Conservation (phyloP, 2,329 filamentous ascomycete genomes). For the Aspergillus caelatus region DNA sequence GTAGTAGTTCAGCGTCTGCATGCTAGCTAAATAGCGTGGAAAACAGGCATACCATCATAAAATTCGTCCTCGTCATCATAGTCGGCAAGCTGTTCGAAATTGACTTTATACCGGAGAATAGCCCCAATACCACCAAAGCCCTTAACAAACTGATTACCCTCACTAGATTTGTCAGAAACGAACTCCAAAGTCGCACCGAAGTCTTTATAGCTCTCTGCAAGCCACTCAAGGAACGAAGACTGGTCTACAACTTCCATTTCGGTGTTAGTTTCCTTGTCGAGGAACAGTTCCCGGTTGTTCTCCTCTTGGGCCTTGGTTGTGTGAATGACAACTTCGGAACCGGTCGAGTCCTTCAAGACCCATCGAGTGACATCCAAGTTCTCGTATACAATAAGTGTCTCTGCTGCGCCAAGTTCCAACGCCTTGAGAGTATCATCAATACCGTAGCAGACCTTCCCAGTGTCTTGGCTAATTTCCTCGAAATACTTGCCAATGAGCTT, state of each 20-base stretch:
- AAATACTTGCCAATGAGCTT: conserved; percentile 99
- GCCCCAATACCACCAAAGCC: conserved; percentile 98
- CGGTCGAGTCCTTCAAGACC: conserved; percentile 78
- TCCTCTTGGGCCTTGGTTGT: conserved; percentile 84
- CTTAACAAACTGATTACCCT: conserved; percentile 99
- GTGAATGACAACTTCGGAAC: conserved; percentile 75
- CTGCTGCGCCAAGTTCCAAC: conserved; percentile 90
- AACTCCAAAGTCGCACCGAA: conserved; percentile 96
- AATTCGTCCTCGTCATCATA: conserved; percentile 89
- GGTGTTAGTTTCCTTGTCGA: conserved; percentile 92
- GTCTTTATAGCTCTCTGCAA: conserved; percentile 97
- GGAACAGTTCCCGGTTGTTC: conserved; percentile 75
- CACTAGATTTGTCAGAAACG: conserved; percentile 93
- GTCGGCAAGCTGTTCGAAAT: conserved; percentile 98
- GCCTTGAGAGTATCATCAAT: conserved; percentile 98
- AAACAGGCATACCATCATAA: conserved; percentile 65
- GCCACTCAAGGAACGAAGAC: conserved; percentile 97
- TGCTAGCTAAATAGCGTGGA: too few relatives aligned
- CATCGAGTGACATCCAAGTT: conserved; percentile 94
- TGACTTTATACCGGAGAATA: conserved; percentile 98
- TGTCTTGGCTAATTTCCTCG: conserved; percentile 97
- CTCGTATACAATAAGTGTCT: conserved; percentile 94
- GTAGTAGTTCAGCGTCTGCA: conserved; percentile 7
- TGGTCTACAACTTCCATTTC: conserved; percentile 95
- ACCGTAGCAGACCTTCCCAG: conserved; percentile 95